Conservation (phyloP, 441 rosid species). For the Arabidopsis lyrata region DNA sequence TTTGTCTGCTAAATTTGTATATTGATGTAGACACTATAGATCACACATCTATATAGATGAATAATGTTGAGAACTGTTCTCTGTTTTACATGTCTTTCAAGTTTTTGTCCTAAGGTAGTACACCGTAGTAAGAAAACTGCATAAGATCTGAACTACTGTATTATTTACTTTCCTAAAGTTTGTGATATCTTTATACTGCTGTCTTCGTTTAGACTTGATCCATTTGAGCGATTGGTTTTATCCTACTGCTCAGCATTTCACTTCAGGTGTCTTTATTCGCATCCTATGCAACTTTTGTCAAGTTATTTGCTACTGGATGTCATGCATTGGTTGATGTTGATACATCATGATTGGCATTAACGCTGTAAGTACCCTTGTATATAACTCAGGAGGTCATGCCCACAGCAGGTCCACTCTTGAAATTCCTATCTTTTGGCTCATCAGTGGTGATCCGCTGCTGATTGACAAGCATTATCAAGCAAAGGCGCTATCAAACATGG, state of each 20-base stretch:
- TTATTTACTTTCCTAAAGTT: slow-evolving; percentile 8
- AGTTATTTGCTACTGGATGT: slow-evolving; percentile 21
- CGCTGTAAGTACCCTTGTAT: slow-evolving; percentile 28
- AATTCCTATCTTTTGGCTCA: slow-evolving; percentile 98
- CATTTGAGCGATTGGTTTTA: slow-evolving; percentile 16
- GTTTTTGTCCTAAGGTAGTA: slow-evolving; percentile 6
- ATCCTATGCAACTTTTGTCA: neutral
- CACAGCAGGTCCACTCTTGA: slow-evolving; percentile 91
- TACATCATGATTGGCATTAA: slow-evolving; percentile 31
- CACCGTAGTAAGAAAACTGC: slow-evolving; percentile 3
- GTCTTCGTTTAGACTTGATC: neutral
- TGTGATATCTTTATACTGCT: slow-evolving; percentile 13
- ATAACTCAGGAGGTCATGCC: slow-evolving; percentile 88
- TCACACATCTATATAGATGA: slow-evolving; percentile 18
- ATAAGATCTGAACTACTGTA: slow-evolving; percentile 14
- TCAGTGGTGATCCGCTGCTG: slow-evolving; percentile 82
- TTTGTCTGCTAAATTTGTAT: slow-evolving; percentile 4
- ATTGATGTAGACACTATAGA: slow-evolving; percentile 22
- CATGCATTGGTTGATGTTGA: slow-evolving; percentile 27
- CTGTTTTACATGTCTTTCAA: slow-evolving; percentile 6
- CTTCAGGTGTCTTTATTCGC: neutral
- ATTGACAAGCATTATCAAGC: slow-evolving; percentile 98
- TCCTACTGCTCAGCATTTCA: slow-evolving; percentile 11
- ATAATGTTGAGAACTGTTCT: slow-evolving; percentile 26
- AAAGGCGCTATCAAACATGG: slow-evolving; percentile 96